Conservation (phyloP, 352 stramenopile species). For the Phytophthora cryptogea region DNA sequence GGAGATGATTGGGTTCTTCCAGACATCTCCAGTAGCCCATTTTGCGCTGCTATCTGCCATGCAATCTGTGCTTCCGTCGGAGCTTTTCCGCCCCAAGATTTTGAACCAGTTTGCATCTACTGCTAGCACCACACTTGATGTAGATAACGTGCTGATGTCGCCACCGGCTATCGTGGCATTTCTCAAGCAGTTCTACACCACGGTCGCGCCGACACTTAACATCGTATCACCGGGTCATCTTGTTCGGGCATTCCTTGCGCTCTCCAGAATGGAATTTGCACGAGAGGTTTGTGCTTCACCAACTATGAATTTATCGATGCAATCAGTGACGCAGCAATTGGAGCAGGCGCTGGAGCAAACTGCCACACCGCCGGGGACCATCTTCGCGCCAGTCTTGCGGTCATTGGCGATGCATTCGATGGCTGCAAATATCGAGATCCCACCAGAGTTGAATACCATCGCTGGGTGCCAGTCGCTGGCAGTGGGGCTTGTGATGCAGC, state of each 20-base stretch:
- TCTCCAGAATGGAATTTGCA: conserved; percentile 53
- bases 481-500: conserved; percentile 54
- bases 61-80: conserved; percentile 33
- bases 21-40: conserved; percentile 25
- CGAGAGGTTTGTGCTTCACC: conserved; percentile 42
- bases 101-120: conserved; percentile 6
- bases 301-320: conserved; percentile 42
- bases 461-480: conserved; percentile 43
- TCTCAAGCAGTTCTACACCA: conserved; percentile 36
- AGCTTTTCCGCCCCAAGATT: conserved; percentile 30
- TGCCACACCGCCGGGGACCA: conserved; percentile 22
- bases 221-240: conserved; percentile 20
- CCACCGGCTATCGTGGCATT: conserved; percentile 27
- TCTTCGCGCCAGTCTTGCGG: conserved; percentile 40
- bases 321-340: conserved; percentile 45
- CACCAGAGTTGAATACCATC: conserved; percentile 40
- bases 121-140: not conserved
- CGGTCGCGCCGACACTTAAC: conserved; percentile 27
- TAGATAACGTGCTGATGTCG: conserved; percentile 7
- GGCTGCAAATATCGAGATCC: conserved; percentile 14
- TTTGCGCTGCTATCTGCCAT: conserved; percentile 28
- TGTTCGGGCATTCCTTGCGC: conserved; percentile 31
- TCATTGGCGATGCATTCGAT: conserved; percentile 26
- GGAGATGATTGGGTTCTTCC: conserved; percentile 40
- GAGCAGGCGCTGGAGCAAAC: conserved; percentile 42